These are phyloP conservation scores for Blepharisma japonicum DNA, from an alignment of 73 alveolate species.

Conservation along the genomic window DNA sequence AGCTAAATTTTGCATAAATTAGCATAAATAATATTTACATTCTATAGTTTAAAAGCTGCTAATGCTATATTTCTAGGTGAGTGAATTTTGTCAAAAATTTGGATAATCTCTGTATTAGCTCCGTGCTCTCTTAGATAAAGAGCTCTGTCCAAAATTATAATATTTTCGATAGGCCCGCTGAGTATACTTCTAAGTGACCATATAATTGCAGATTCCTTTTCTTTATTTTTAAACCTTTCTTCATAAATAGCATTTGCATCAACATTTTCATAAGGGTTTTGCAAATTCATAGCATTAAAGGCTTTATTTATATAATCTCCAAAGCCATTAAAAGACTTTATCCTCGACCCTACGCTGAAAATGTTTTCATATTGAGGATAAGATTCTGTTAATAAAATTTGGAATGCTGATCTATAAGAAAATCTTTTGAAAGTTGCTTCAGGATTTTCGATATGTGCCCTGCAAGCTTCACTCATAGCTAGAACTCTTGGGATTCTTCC, in stretches of 20 bases:
- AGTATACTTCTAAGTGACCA: background rate
- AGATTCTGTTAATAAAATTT: background rate
- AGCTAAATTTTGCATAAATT: too few species aligned
- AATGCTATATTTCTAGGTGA: slow-evolving; percentile 21
- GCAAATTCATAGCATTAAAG: background rate
- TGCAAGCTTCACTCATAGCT: slow-evolving; percentile 8
- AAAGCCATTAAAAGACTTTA: background rate
- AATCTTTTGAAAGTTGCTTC: slow-evolving; percentile 25
- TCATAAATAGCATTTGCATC: background rate
- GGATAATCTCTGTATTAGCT: background rate
- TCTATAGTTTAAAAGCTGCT: background rate
- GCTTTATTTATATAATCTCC: slow-evolving; percentile 7
- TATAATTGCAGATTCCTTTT: slow-evolving; percentile 27
- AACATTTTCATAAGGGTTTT: background rate
- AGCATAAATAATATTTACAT: too few species aligned
- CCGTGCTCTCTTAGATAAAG: slow-evolving; percentile 16
- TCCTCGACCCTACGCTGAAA: slow-evolving; percentile 17
- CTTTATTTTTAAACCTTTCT: background rate
- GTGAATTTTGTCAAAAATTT: background rate
- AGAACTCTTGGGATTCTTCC: slow-evolving; percentile 18
- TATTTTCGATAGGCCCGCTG: slow-evolving; percentile 16
- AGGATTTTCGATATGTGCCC: background rate
- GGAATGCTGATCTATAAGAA: slow-evolving; percentile 20
- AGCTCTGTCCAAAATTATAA: slow-evolving; percentile 31
- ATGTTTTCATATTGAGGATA: background rate